phyloP scores from a whole-genome alignment of 148 eudicot genomes.

The Spergularia marina region DNA sequence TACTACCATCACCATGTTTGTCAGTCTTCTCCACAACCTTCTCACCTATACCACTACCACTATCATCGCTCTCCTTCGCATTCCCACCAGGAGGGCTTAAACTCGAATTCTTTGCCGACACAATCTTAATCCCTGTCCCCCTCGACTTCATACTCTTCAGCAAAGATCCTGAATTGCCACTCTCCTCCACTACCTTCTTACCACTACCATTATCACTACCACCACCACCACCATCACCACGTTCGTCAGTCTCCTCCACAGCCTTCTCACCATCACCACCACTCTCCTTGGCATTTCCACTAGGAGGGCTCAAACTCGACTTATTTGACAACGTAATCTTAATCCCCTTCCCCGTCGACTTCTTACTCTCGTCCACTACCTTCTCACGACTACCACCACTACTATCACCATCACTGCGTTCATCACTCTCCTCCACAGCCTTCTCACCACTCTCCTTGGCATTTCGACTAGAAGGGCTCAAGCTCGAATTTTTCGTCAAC shows the following conservation, averaged over 20 bases:
- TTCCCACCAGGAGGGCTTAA: conserved; percentile 15
- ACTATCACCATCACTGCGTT: background rate
- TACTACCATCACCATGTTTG: background rate
- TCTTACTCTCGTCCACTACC: conserved; percentile 26
- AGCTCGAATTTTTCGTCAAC: background rate
- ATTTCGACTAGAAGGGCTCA: conserved; percentile 9
- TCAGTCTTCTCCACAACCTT: conserved; percentile 35
- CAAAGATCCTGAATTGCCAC: too few species aligned
- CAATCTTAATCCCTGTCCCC: conserved; percentile 27
- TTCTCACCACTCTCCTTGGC: conserved; percentile 14
- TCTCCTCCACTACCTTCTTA: background rate
- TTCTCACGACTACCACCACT: conserved; percentile 25
- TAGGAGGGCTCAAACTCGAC: conserved; percentile 11
- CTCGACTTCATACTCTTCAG: background rate
- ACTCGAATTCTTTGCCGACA: background rate
- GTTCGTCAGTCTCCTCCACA: conserved; percentile 28
- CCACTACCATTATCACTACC: background rate
- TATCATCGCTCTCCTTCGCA: conserved; percentile 17
- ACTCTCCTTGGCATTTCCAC: conserved; percentile 5
- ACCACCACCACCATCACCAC: background rate
- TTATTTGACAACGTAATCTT: conserved; percentile 1
- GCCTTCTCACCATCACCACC: conserved; percentile 31
- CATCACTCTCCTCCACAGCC: conserved; percentile 35
- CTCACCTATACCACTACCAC: conserved; percentile 28
- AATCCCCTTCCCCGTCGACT: background rate